These are phyloP conservation scores for Coniophora puteana DNA, from an alignment of 1,284 basidiomycete genomes.

Conservation along the genomic window DNA sequence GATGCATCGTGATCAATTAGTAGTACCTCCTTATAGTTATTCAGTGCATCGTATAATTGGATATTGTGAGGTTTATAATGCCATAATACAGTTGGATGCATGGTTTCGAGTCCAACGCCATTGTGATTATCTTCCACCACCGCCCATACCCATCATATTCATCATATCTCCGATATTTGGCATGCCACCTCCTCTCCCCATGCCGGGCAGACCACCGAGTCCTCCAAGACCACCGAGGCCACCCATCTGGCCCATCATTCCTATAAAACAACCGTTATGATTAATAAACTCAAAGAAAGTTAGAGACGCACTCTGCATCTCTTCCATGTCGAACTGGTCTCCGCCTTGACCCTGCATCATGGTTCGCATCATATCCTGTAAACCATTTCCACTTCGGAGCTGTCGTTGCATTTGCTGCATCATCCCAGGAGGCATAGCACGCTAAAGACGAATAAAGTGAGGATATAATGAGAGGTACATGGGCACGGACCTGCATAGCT, in stretches of 20 bases:
- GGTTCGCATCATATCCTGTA: slow-evolving; percentile 94
- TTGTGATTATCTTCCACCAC: slow-evolving; percentile 32
- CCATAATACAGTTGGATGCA: too few relatives aligned
- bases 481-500: slow-evolving; percentile 73
- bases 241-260: slow-evolving; percentile 90
- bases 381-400: slow-evolving; percentile 79
- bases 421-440: slow-evolving; percentile 87
- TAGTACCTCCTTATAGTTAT: too few relatives aligned
- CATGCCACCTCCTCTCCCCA: slow-evolving; percentile 49
- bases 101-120: too few relatives aligned
- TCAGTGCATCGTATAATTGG: too few relatives aligned
- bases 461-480: slow-evolving; percentile 4
- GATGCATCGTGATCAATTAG: too few relatives aligned
- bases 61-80: too few relatives aligned
- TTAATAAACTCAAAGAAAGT: slow-evolving; percentile 8
- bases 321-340: slow-evolving; percentile 79
- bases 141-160: slow-evolving; percentile 84
- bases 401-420: slow-evolving; percentile 82
- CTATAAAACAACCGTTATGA: slow-evolving; percentile 29
- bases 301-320: slow-evolving; percentile 72
- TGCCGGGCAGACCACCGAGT: slow-evolving; percentile 41
- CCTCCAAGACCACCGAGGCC: slow-evolving; percentile 60
- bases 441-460: slow-evolving; percentile 37
- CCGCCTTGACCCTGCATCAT: slow-evolving; percentile 91
- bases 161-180: slow-evolving; percentile 72